Evolutionary conservation across 2,329 filamentous ascomycete genomes (phyloP).

Genomic region (Capronia epimyces): DNA sequence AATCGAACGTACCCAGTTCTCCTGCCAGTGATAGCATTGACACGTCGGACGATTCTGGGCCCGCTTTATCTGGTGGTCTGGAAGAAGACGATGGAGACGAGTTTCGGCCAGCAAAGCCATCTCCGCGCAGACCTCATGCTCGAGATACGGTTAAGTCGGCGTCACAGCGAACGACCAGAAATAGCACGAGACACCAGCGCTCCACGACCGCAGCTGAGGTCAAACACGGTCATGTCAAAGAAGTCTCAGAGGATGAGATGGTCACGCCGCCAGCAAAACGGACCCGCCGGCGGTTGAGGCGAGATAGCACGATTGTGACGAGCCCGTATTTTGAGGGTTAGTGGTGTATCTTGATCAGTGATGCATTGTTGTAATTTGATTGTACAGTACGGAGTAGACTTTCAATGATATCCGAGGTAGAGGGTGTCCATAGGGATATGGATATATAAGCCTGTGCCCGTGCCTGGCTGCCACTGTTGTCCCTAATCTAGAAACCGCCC

Average conservation of each 20-base stretch:
- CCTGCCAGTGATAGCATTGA: neutral
- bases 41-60: neutral
- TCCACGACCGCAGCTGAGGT: neutral
- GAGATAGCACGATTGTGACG: slow-evolving; percentile 19
- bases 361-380: too few species aligned
- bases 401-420: neutral
- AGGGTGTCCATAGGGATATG: too few species aligned
- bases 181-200: neutral
- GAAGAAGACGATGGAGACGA: slow-evolving; percentile 8
- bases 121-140: neutral
- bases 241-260: neutral
- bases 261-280: slow-evolving; percentile 4
- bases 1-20: neutral
- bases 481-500: too few species aligned
- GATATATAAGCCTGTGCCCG: too few species aligned
- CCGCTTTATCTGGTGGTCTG: neutral
- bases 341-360: too few species aligned
- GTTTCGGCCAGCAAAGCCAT: slow-evolving; percentile 6
- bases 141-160: neutral
- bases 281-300: slow-evolving; percentile 7
- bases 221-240: neutral
- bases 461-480: too few species aligned
- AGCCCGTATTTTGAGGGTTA: slow-evolving; percentile 22
- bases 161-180: neutral
- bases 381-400: neutral